Evolutionary conservation across 495 filamentous ascomycete genomes (phyloP).

Genomic region (Astrothelium macrocarpum): DNA sequence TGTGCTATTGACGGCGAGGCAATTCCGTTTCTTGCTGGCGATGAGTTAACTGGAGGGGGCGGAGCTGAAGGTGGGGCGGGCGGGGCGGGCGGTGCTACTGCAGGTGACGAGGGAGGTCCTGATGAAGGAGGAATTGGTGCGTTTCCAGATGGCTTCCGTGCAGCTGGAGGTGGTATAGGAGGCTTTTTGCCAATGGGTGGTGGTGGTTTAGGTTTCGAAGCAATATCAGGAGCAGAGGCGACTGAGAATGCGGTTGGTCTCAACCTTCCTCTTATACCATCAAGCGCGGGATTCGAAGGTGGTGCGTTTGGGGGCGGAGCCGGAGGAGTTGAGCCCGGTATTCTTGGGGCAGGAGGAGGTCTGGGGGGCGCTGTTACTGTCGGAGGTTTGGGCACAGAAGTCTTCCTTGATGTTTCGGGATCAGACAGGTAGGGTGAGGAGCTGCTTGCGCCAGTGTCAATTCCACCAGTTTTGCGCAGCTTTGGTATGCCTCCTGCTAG

Average conservation of each 20-base stretch:
- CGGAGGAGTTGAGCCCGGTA: slow-evolving; percentile 54
- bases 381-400: slow-evolving; percentile 36
- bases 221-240: slow-evolving; percentile 24
- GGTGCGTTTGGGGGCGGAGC: slow-evolving; percentile 40
- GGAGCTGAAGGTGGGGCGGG: slow-evolving; percentile 19
- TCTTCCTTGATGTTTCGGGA: slow-evolving; percentile 29
- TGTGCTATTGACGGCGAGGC: slow-evolving; percentile 25
- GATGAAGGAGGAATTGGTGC: slow-evolving; percentile 16
- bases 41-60: slow-evolving; percentile 7
- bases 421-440: background rate
- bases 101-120: slow-evolving; percentile 20
- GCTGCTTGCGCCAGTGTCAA: slow-evolving; percentile 84
- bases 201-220: slow-evolving; percentile 32
- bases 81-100: slow-evolving; percentile 13
- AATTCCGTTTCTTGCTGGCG: slow-evolving; percentile 17
- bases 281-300: slow-evolving; percentile 33
- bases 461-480: slow-evolving; percentile 73
- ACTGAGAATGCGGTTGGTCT: slow-evolving; percentile 28
- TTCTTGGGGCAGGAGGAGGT: slow-evolving; percentile 47
- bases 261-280: slow-evolving; percentile 30
- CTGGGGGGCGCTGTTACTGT: slow-evolving; percentile 44
- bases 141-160: slow-evolving; percentile 49
- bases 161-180: slow-evolving; percentile 36
- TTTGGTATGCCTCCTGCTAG: slow-evolving; percentile 96
- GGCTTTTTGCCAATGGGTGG: slow-evolving; percentile 39